Base-by-base conservation (phyloP, 2,329 filamentous ascomycete species). In the Scedosporium aurantiacum region DNA sequence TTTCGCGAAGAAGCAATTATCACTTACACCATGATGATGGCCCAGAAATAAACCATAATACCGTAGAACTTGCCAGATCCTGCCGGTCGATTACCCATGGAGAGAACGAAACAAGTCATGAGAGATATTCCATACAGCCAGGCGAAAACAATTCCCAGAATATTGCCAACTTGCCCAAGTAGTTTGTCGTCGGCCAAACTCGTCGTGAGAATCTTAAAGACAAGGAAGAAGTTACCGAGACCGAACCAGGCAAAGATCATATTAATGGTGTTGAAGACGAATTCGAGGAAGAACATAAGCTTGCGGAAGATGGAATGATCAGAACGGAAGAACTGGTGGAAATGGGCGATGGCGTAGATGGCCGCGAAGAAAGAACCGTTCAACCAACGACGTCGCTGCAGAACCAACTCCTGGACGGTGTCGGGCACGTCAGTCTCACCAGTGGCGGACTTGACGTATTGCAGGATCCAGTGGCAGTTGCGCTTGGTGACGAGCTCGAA, bases 211-310 rank as follows among this genome's bases (percentile, higher is more conserved):
- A 99, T 97, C 74, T 92, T 92, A 79, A 99, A 99, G 67, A 99
- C 93, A 70, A 99, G 78, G 82, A 97, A 99, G 82, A 99, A 99
- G 77, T 99, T 99, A 70, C 94, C 89, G 70, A 97, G 94, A 68
- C 89, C 91, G 71, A 99, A 97, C 94, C 94, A 99, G 60, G 94
- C 92, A 73, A 97, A 99, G 70, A 99, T 82, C 90, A 97, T 97
- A 80, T 90, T 96, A 74, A 93, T 82, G 1, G 91, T 94, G 74
- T 97, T 92, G 77, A 97, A 99, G 66, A 88, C 78, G 73, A 97
- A 97, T 72, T 99, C 94, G 66, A 97, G 75, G 68, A 96, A 83
- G 74, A 99, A 90, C 80, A 90, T 90, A 63, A 93, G 77, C 74
- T 97, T 97, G 67, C 94, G 85, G 50, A 96, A 70, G 68, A 92